Base-by-base conservation (phyloP, 805 yeast genomes). In the Saturnispora sanitii region DNA sequence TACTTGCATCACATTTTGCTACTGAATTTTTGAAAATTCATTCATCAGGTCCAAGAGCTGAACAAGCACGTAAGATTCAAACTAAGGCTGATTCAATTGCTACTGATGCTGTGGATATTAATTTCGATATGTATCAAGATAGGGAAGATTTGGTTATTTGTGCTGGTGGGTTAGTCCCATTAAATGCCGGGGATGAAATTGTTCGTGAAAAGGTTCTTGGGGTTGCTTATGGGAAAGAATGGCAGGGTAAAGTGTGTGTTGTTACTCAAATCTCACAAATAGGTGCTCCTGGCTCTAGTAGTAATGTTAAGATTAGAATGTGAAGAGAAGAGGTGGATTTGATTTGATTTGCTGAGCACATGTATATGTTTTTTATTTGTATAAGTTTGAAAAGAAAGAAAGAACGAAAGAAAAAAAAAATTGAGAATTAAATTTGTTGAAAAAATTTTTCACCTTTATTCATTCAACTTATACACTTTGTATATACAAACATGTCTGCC, bases 261-360 rank as follows among this genome's bases (percentile, higher is more conserved):
- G 77, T 92, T 46, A 82, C 96, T 2, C 60, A 70, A 38, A 67
- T 94, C 46, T 81, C 96, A 4, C 66, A 71, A 40, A 77, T 92
- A 48, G 99, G 98, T 16, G 86, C 90, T 13, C 84, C 92, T 16
- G 92, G 95, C 9, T 81, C 95, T 11, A 97, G 97, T 18, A 71
- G 90, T 54, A 77, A 94, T 48, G 69, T 74, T 16, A 42, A 35
- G 28, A 40, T 41, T 19, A 43, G 28, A 43, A 30, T 15, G 12
- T 33, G 28, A 15, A 30, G 12, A 13, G 12, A n/a, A n/a, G n/a
- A 30, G 15, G 15, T 27, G 7, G 9, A 17, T 31, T 31, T 19
- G 15, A 16, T 19, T 13, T 32, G 9, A 13, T 32, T 12, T 35
- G 22, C 25, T 35, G 38, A 35, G 38, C 38, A 25, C 7, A 23